Evolutionary conservation across 495 filamentous ascomycete genomes (phyloP).

Genomic region (Penicillium lividum): DNA sequence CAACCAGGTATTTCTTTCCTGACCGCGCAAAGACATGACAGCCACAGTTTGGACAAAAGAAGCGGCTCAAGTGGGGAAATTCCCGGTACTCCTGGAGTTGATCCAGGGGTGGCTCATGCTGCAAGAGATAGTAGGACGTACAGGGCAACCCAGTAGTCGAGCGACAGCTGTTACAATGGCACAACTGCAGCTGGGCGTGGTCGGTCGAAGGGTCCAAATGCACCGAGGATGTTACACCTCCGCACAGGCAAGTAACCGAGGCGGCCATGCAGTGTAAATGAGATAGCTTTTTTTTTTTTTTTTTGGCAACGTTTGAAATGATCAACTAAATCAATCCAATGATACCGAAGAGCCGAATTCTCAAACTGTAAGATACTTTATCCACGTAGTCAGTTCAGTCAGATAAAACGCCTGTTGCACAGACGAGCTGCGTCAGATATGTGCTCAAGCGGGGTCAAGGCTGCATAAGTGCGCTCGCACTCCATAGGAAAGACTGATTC

Average conservation of each 20-base stretch:
- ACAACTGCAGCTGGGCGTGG: conserved; percentile 47
- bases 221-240: conserved; percentile 45
- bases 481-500: not conserved
- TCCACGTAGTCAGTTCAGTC: not conserved
- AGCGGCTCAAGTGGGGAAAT: conserved; percentile 51
- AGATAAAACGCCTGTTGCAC: not conserved
- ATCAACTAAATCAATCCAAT: not conserved
- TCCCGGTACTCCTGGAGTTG: conserved; percentile 50
- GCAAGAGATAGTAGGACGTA: conserved; percentile 51
- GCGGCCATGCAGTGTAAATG: conserved; percentile 12
- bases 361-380: not conserved
- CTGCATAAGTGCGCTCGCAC: conserved; percentile 33
- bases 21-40: conserved; percentile 57
- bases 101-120: conserved; percentile 33
- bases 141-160: conserved; percentile 58
- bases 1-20: conserved; percentile 43
- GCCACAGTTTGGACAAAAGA: conserved; percentile 70
- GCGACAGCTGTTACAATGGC: conserved; percentile 67
- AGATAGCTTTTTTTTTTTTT: not conserved
- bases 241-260: conserved; percentile 60
- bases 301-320: no score
- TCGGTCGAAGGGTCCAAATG: conserved; percentile 30
- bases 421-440: conserved; percentile 21
- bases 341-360: not conserved
- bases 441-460: conserved; percentile 28